A percentile compares a stretch with the other conserved stretches of the same genome.
Conservation (phyloP, 495 filamentous ascomycete species). For the Podospora bellae-mahoneyi region DNA sequence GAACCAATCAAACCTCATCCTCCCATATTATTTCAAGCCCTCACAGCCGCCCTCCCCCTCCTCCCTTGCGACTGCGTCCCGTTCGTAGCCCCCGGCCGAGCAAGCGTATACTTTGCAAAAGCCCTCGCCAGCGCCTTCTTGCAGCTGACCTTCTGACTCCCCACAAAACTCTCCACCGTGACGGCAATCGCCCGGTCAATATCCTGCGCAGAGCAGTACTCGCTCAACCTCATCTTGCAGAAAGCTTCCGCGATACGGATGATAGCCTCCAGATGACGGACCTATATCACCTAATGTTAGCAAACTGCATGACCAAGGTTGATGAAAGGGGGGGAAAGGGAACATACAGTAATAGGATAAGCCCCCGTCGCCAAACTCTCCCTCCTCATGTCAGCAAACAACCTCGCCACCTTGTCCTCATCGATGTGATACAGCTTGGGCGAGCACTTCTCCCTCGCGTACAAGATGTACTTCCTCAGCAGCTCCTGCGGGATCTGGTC, state of each 20-base stretch:
- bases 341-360: constrained; percentile 92
- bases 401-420: constrained; percentile 88
- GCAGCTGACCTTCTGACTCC: constrained; percentile 93
- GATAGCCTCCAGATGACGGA: constrained; percentile 96
- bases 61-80: constrained; percentile 1
- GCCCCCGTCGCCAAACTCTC: constrained; percentile 90
- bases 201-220: constrained; percentile 84
- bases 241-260: constrained; percentile 91
- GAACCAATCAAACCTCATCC: neutral
- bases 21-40: neutral
- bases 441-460: constrained; percentile 82
- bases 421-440: constrained; percentile 98
- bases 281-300: constrained; percentile 50
- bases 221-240: constrained; percentile 91
- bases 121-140: constrained; percentile 96
- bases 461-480: constrained; percentile 94
- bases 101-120: constrained; percentile 89
- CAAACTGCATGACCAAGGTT: constrained; percentile 4
- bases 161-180: constrained; percentile 93
- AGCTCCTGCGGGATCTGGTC: constrained; percentile 88
- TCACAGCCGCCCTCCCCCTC: neutral
- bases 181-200: constrained; percentile 97
- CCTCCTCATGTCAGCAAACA: constrained; percentile 94
- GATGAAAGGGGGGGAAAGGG: neutral
- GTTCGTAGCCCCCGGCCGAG: constrained; percentile 36